Base-by-base conservation (phyloP, 345 rosid genomes). In the Erucastrum elatum region DNA sequence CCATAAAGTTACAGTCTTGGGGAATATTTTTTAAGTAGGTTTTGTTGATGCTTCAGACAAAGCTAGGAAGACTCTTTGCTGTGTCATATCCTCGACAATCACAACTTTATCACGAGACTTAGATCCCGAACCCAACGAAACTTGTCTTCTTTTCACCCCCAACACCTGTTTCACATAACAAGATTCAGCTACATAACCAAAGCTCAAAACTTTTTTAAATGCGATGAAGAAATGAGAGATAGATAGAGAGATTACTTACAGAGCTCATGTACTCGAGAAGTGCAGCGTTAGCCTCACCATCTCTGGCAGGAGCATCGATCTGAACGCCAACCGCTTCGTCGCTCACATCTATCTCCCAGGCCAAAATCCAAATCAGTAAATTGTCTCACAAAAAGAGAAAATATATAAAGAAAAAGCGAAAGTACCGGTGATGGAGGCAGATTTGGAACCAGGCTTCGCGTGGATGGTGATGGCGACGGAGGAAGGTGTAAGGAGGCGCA, bases 401-500 rank as follows among this genome's bases (percentile, higher is more conserved):
- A 39, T 2, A 21, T 49, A 21, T 2, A 8, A 8, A 30, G 2
- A 7, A 2, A 0, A 9, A 46, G 46, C 4, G 49, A 11, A 35
- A 6, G 2, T 55, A 95, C 99, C 96, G 0, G 99, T 91, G 85
- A 95, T 83, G 80, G 94, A 88, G 78, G 97, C 87, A 13, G 88
- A 85, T 82, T 95, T 93, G 83, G 96, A 86, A 80, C 98, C 96
- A 39, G 99, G 97, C 84, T 95, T 95, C 66, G 98, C 97, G 87
- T 95, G 97, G 75, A 93, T 87, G 86, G 95, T 86, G 86, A 94
- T 90, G 66, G 94, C 90, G 11, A 93, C 96, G 37, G 97, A 90
- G 26, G 93, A 90, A 64, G 98, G 94, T 59, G 90, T 66, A 64
- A 92, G 58, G 3, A 68, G 72, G 10, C 94, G 89, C 4, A 94